Percentiles rank a stretch among this genome's conserved stretches.
These are phyloP conservation scores for Spathaspora sp. DNA, from an alignment of 805 yeast genomes.

Conservation along the genomic window DNA sequence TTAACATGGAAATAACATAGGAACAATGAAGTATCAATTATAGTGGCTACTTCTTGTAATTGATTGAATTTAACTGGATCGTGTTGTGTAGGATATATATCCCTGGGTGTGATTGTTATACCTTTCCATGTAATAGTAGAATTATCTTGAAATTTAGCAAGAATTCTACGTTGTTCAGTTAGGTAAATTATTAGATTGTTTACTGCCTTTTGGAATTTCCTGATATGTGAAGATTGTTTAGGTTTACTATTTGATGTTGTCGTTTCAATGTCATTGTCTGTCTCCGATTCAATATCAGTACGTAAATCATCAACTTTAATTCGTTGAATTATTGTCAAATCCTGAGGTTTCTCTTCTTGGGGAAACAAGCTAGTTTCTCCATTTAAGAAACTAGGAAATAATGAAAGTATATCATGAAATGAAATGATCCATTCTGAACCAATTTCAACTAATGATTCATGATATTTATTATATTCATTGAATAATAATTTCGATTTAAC, in stretches of 20 bases:
- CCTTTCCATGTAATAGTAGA: constrained; percentile 44
- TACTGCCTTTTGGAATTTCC: constrained; percentile 31
- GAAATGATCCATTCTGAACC: constrained; percentile 40
- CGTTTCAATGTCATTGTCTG: constrained; percentile 5
- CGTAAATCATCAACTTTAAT: constrained; percentile 17
- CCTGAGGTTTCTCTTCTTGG: background rate
- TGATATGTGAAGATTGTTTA: constrained; percentile 6
- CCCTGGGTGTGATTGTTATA: constrained; percentile 35
- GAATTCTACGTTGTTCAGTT: constrained; percentile 52
- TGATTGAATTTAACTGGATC: constrained; percentile 15
- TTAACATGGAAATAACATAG: constrained; percentile 66
- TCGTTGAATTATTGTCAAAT: constrained; percentile 11
- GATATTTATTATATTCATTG: constrained; percentile 30
- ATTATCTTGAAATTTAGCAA: constrained; percentile 35
- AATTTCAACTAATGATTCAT: constrained; percentile 36
- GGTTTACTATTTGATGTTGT: background rate
- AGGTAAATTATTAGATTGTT: constrained; percentile 43
- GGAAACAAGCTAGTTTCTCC: constrained; percentile 9
- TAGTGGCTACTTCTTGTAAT: constrained; percentile 31
- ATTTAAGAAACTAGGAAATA: constrained; percentile 38
- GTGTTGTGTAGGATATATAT: constrained; percentile 35
- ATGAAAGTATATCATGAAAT: constrained; percentile 26
- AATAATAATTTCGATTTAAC: constrained; percentile 30
- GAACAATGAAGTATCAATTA: constrained; percentile 78
- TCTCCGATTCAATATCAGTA: constrained; percentile 6